These are phyloP conservation scores for Calonectria fujianensis DNA, from an alignment of 2,329 filamentous ascomycete genomes.

Conservation along the genomic window DNA sequence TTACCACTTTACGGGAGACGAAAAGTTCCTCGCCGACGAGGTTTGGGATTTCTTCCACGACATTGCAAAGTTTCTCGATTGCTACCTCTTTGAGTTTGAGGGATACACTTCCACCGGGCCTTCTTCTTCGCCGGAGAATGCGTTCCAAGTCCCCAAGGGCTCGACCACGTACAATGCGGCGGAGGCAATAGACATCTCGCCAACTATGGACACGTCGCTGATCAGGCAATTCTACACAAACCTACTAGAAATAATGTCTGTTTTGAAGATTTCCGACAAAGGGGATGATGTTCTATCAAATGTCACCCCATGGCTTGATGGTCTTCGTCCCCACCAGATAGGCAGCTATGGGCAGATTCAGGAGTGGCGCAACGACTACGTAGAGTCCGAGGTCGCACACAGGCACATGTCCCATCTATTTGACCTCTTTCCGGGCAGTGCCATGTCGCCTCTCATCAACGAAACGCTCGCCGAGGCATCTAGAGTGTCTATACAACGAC, in stretches of 20 bases:
- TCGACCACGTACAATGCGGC: neutral
- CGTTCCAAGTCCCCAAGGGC: neutral
- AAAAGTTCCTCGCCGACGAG: neutral
- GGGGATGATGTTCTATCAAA: conserved; percentile 1
- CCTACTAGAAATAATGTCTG: neutral
- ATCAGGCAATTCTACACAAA: conserved; percentile 8
- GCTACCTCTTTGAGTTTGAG: conserved; percentile 16
- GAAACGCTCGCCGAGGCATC: neutral
- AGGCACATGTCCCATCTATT: conserved; percentile 14
- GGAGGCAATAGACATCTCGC: conserved; percentile 13
- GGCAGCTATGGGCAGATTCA: conserved; percentile 4
- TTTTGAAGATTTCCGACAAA: neutral
- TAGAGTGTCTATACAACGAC: neutral
- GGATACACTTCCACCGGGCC: conserved; percentile 15
- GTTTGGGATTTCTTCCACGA: neutral
- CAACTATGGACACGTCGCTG: conserved; percentile 4
- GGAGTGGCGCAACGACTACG: conserved; percentile 12
- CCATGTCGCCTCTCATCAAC: conserved; percentile 10
- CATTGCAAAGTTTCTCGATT: conserved; percentile 3
- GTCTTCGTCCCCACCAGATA: conserved; percentile 3
- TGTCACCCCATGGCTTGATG: neutral
- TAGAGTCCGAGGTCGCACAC: neutral
- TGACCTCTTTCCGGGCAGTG: conserved; percentile 2
- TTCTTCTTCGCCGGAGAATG: conserved; percentile 3
- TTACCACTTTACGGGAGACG: conserved; percentile 1